Base-by-base conservation (phyloP, 805 yeast genomes). In the Wickerhamomyces silvicola region DNA sequence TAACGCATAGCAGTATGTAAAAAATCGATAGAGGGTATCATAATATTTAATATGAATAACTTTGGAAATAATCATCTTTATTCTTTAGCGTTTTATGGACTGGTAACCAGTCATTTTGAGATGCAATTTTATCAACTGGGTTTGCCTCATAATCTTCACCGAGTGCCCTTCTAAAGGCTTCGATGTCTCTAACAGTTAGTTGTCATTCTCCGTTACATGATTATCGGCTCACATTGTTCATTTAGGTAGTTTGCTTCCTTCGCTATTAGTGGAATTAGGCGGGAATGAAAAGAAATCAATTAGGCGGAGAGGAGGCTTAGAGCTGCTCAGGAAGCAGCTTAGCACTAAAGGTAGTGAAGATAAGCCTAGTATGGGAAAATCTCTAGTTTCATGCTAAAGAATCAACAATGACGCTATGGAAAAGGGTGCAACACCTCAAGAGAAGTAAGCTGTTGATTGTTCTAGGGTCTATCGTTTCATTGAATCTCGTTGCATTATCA, bases 11-110 rank as follows among this genome's bases (percentile, higher is more conserved):
- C 3, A 70, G 41, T 1, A 77, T 70, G 12, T n/a, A n/a, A n/a
- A 71, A 55, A 0, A 70, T 28, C 33, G 82, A 57, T 4, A 80
- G 53, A 0, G 92, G 94, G 71, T 81, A 81, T 27, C 92, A 57
- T 18, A 82, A 58, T 1, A 81, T 24, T 27, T 56, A 54, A 42
- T 69, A 74, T 0, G 74, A 57, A 28, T 56, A 40, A 17, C 72
- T 69, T 17, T 55, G 53, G 36, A 46, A 44, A 19, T 44, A 45
- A 23, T 56, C 47, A 35, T 58, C 43, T 34, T 35, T 24, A 26
- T 42, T 27, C 23, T 39, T 28, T 4, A 33, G 39, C 25, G 36
- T 42, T 32, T 44, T 39, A 26, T 63, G 55, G 5, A 68, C 53
- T 0, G 75, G 74, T 0, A 59, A 56, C 75, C 75, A 69, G 39